These are phyloP conservation scores for Suillus bovinus DNA, from an alignment of 768 basidiomycete genomes.

Conservation along the genomic window DNA sequence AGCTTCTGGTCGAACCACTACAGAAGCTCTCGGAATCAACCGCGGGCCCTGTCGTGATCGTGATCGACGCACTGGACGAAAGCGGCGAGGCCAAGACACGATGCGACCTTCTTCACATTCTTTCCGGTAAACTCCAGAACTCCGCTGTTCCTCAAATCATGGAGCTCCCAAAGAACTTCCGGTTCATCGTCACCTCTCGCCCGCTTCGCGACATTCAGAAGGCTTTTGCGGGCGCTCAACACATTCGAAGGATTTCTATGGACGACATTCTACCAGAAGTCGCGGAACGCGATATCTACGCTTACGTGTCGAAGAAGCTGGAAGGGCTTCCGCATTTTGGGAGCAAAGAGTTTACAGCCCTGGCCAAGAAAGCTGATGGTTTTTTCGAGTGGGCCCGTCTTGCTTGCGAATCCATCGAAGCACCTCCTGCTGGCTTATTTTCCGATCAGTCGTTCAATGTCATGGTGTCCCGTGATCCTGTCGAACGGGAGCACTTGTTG, in stretches of 20 bases:
- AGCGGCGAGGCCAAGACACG: too few species aligned
- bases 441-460: conserved; percentile 4
- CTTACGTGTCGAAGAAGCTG: conserved; percentile 9
- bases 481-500: conserved; percentile 4
- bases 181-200: not conserved
- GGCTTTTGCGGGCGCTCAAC: not conserved
- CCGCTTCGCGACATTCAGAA: not conserved
- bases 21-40: too few species aligned
- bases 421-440: not conserved
- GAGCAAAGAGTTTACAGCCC: not conserved
- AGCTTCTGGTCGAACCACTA: too few species aligned
- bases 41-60: too few species aligned
- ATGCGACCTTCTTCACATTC: too few species aligned
- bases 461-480: not conserved
- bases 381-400: conserved; percentile 14
- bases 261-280: conserved; percentile 6
- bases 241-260: conserved; percentile 6
- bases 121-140: too few species aligned
- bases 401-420: conserved; percentile 14
- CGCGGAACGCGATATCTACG: conserved; percentile 6
- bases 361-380: conserved; percentile 9
- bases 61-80: too few species aligned
- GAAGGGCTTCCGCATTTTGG: not conserved
- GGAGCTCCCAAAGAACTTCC: too few species aligned
- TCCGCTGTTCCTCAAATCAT: too few species aligned